phyloP scores from a whole-genome alignment of 352 stramenopile genomes.

The Aphanomyces euteiches region DNA sequence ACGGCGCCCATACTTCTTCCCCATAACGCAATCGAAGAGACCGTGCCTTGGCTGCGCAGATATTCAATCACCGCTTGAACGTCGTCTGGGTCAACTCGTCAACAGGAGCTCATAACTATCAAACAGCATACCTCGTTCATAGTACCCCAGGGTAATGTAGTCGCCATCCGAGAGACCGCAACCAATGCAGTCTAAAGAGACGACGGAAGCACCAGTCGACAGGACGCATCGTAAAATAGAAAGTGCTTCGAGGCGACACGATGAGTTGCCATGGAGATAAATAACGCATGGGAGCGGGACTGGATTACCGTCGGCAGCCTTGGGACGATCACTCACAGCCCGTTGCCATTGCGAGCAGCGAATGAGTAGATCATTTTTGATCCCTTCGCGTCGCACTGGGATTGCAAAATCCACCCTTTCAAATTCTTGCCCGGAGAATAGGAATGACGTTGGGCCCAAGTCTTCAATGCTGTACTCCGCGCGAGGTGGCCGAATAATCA shows the following conservation, averaged over 20 bases:
- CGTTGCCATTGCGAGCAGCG: conserved; percentile 95
- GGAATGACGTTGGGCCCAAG: conserved; percentile 88
- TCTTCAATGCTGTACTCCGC: conserved; percentile 88
- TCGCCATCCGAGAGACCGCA: conserved; percentile 95
- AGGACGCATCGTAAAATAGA: conserved; percentile 87
- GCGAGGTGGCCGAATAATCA: conserved; percentile 96
- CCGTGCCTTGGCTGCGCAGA: conserved; percentile 84
- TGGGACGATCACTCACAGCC: conserved; percentile 37
- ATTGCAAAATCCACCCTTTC: conserved; percentile 89
- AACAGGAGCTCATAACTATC: background rate
- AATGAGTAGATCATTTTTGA: conserved; percentile 54
- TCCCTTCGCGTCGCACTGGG: conserved; percentile 54
- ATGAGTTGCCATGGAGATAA: conserved; percentile 98
- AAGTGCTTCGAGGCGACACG: conserved; percentile 92
- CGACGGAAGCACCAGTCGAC: conserved; percentile 90
- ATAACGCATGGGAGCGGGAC: conserved; percentile 87
- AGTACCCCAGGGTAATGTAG: conserved; percentile 97
- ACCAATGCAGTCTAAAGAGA: conserved; percentile 96
- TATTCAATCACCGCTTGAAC: conserved; percentile 89
- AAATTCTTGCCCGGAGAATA: conserved; percentile 85
- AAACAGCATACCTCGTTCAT: conserved; percentile 91
- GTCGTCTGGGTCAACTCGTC: conserved; percentile 40
- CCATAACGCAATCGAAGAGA: conserved; percentile 96
- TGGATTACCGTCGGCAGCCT: conserved; percentile 25
- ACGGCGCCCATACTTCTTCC: conserved; percentile 97